A percentile compares a stretch with the other conserved stretches of the same genome.
Conservation (phyloP, 345 rosid species). For the Limnanthes douglasii region DNA sequence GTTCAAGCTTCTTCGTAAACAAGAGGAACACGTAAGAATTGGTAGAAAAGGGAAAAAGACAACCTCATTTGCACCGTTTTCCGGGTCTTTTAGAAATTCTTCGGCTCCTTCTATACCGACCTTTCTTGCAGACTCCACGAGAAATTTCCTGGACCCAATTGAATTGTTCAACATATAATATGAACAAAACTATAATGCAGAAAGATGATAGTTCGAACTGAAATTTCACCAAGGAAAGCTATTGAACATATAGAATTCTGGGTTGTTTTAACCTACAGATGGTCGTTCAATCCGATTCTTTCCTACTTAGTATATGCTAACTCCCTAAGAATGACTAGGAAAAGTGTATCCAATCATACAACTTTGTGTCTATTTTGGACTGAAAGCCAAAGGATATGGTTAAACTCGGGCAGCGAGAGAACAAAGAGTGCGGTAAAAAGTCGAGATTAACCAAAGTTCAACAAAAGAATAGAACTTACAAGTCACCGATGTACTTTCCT, state of each 20-base stretch:
- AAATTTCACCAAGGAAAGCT: no score
- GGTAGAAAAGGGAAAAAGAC: neutral
- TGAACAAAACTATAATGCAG: constrained; percentile 1
- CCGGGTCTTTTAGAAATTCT: constrained; percentile 60
- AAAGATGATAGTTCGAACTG: no score
- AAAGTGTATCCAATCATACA: no score
- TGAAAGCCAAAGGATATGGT: no score
- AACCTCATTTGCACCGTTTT: constrained; percentile 59
- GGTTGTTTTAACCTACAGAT: no score
- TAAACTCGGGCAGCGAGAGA: no score
- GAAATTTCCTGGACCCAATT: constrained; percentile 44
- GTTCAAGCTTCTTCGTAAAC: neutral
- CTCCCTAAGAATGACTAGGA: neutral
- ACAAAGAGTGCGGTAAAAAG: no score
- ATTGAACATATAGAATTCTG: no score
- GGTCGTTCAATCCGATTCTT: neutral
- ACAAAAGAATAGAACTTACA: no score
- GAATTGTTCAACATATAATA: neutral
- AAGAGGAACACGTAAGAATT: neutral
- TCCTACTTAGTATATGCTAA: neutral
- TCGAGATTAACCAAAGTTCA: no score
- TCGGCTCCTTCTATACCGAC: constrained; percentile 74
- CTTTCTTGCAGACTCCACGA: constrained; percentile 57
- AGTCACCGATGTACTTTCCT: constrained; percentile 70
- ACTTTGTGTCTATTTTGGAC: no score